Conservation (phyloP, 352 stramenopile genomes). For the Hyaloperonospora arabidopsidis region DNA sequence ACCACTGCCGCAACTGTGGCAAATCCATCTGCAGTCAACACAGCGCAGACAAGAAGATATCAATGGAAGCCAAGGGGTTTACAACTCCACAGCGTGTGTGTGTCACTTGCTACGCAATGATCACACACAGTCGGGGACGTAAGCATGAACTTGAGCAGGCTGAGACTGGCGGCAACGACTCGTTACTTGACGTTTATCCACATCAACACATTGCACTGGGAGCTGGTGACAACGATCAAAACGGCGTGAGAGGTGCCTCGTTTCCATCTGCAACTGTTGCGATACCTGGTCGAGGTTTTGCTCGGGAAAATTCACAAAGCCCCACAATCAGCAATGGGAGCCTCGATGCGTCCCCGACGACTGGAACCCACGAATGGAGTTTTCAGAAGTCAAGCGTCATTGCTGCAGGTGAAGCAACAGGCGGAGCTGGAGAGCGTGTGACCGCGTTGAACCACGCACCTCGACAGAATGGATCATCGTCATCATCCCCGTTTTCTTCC, state of each 20-base stretch:
- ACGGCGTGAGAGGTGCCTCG: constrained; percentile 5
- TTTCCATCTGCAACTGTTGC: constrained; percentile 7
- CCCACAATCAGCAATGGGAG: constrained; percentile 17
- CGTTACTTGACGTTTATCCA: constrained; percentile 20
- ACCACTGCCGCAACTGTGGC: constrained; percentile 80
- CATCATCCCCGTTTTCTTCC: constrained; percentile 8
- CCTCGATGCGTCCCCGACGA: constrained; percentile 14
- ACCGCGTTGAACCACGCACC: constrained; percentile 19
- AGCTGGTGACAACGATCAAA: constrained; percentile 2
- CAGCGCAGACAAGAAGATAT: constrained; percentile 74
- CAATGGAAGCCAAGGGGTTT: constrained; percentile 63
- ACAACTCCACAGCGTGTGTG: constrained; percentile 71
- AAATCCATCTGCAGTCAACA: constrained; percentile 79
- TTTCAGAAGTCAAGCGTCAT: constrained; percentile 20
- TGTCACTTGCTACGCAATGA: constrained; percentile 64
- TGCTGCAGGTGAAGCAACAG: constrained; percentile 30
- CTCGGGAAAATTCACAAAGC: constrained; percentile 8
- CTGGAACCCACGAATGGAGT: constrained; percentile 3
- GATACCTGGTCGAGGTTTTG: constrained; percentile 7
- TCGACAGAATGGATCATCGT: constrained; percentile 13
- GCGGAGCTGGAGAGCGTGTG: constrained; percentile 24
- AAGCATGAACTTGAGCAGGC: constrained; percentile 34
- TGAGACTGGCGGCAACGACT: constrained; percentile 17
- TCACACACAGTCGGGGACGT: constrained; percentile 40
- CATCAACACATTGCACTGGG: constrained; percentile 27